Base-by-base conservation (phyloP, 805 yeast genomes). In the Yarrowia sp. region DNA sequence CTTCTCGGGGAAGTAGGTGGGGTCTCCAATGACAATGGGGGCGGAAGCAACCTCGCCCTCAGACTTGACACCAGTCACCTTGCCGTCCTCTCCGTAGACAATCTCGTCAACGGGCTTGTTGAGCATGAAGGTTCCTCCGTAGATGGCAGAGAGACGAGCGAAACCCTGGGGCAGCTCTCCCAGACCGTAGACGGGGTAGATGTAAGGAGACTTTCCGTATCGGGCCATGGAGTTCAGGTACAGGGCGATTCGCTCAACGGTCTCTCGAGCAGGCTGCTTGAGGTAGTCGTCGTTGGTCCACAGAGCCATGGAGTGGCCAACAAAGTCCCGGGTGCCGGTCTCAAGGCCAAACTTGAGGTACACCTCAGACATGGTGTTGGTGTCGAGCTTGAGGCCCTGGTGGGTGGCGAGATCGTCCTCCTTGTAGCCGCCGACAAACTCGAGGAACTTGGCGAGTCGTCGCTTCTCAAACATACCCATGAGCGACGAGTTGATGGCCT, bases 161-260 rank as follows among this genome's bases (percentile, higher is more conserved):
- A 95, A 95, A 9, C 98, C 99, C 80, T 95, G 99, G n/a, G 99
- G 99, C 69, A 95, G 83, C 79, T 95, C 99, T 65, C 99, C 99
- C 69, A 95, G 84, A 9, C 99, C 99, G 76, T 95, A 95, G 74
- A 94, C 82, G 58, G 99, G 99, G 77, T 95, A 95, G 70, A 95
- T 85, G 77, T 95, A 95, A 13, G 99, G 99, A 9, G 97, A 91
- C 79, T 93, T 93, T 69, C 99, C 98, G 78, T 90, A 95, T 74
- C 95, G 87, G 36, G 97, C 95, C 70, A 95, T 96, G 14, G 97
- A 90, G 73, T 91, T 91, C 58, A 91, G 88, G 75, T 95, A 95
- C 70, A 95, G 83, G 63, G 90, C 79, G 68, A 95, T 86, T 78
- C 98, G 84, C 76, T 94, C 95, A 73, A 89, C 86, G 10, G 97